These are phyloP conservation scores for Fistulinella prunicolor DNA, from an alignment of 768 basidiomycete genomes.

Conservation along the genomic window DNA sequence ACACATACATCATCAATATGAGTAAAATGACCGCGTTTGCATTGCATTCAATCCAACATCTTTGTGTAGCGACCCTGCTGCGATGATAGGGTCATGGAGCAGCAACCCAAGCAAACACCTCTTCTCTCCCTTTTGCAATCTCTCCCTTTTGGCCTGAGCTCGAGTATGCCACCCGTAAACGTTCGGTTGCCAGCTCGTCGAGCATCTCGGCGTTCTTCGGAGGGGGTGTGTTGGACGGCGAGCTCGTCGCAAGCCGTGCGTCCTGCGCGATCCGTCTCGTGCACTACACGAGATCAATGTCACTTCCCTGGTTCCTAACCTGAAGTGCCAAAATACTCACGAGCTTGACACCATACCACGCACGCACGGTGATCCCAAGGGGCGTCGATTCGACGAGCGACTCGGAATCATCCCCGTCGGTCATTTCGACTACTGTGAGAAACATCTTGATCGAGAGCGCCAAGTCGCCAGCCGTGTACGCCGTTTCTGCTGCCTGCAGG, in stretches of 20 bases:
- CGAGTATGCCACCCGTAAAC: slow-evolving; percentile 61
- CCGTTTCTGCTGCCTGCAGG: slow-evolving; percentile 85
- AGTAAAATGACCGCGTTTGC: slow-evolving; percentile 1
- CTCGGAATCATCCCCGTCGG: slow-evolving; percentile 51
- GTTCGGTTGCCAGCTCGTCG: slow-evolving; percentile 71
- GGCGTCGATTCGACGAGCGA: slow-evolving; percentile 49
- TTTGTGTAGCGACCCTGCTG: neutral
- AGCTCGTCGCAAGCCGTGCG: slow-evolving; percentile 37
- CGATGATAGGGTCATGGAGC: slow-evolving; percentile 6
- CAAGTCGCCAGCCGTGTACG: slow-evolving; percentile 74
- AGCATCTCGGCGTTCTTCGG: slow-evolving; percentile 58
- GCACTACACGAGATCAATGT: slow-evolving; percentile 42
- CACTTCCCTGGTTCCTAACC: neutral
- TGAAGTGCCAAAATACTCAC: slow-evolving; percentile 41
- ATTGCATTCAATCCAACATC: neutral
- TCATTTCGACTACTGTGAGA: slow-evolving; percentile 78
- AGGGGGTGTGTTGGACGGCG: slow-evolving; percentile 53
- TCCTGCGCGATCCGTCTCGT: slow-evolving; percentile 51
- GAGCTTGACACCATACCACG: slow-evolving; percentile 83
- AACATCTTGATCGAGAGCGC: slow-evolving; percentile 77
- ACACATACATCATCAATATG: slow-evolving; percentile 1
- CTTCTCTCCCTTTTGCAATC: slow-evolving; percentile 40
- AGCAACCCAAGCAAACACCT: slow-evolving; percentile 47
- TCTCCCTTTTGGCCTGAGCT: slow-evolving; percentile 37
- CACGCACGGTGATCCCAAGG: slow-evolving; percentile 56